Base-by-base conservation (phyloP, 441 rosid genomes). In the Omphalea diandra region DNA sequence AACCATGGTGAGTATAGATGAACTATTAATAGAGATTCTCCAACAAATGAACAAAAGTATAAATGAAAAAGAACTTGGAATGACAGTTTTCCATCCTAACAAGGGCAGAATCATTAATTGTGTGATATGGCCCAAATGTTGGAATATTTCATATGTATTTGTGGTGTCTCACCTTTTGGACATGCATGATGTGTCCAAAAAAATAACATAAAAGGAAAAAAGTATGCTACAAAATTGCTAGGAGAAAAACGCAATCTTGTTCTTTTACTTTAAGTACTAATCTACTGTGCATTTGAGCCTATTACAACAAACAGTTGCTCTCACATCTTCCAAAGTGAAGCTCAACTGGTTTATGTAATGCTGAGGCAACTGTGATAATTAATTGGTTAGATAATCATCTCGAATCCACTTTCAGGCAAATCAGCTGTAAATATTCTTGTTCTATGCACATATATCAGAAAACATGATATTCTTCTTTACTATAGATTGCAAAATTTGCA, bases 391-490 rank as follows among this genome's bases (percentile, higher is more conserved):
- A 10, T 40, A 38, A 54, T 67, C 56, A 63, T 27, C 62, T 29
- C 4, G 20, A 61, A 70, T 61, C 50, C 40, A 71, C 18, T 41
- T 50, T 9, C 22, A 49, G 24, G 60, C 50, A 71, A 52, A 36
- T 41, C 11, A n/a, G 32, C 15, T 49, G 26, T 17, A 33, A 50
- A 54, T 32, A 63, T 63, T 20, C 44, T 59, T 66, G 8, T n/a
- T n/a, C 40, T 60, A 73, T 2, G 6, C 1, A 10, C 32, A 58
- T 18, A 62, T 38, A 59, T 63, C 40, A 7, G 32, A 24, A 17
- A 15, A 46, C 40, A 36, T 56, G 20, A 20, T 65, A 27, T 29
- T 26, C 35, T 32, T 50, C n/a, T 33, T 22, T 53, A 44, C 20
- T 8, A 15, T 44, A 22, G 31, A 40, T 14, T 20, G 54, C 7